These are phyloP conservation scores for Leptographium flavum DNA, from an alignment of 2,329 filamentous ascomycete species.

Conservation along the genomic window DNA sequence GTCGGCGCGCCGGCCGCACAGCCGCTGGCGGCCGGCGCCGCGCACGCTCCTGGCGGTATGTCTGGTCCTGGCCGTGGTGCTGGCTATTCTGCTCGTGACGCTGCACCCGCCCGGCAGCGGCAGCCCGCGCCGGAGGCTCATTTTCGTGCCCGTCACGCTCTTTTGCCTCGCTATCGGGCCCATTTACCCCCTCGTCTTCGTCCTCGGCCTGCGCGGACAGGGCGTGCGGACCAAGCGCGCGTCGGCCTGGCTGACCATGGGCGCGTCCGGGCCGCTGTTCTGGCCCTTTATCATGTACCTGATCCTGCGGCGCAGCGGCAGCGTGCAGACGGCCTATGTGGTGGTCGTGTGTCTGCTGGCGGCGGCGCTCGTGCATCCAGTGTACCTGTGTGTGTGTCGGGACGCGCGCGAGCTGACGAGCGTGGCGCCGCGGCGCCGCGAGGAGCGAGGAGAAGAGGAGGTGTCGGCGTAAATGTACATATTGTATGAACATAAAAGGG, in stretches of 20 bases:
- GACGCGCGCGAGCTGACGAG: constrained; percentile 26
- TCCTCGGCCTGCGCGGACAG: constrained; percentile 64
- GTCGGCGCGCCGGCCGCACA: constrained; percentile 24
- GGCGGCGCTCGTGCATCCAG: constrained; percentile 30
- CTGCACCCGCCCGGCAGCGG: constrained; percentile 22
- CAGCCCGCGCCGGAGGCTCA: constrained; percentile 26
- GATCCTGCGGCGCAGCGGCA: constrained; percentile 44
- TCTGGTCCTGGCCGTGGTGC: constrained; percentile 45
- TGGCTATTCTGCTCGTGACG: constrained; percentile 31
- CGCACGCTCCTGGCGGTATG: constrained; percentile 55
- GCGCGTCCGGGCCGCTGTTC: constrained; percentile 56
- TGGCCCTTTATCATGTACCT: constrained; percentile 63
- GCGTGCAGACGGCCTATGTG: constrained; percentile 49
- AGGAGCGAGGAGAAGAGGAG: too few relatives aligned
- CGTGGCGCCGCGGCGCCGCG: too few relatives aligned
- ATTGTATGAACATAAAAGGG: too few relatives aligned
- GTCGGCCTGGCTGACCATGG: constrained; percentile 64
- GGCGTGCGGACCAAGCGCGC: constrained; percentile 70
- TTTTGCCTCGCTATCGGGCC: constrained; percentile 74
- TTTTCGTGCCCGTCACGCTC: constrained; percentile 48
- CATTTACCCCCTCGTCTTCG: constrained; percentile 70
- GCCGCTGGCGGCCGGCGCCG: constrained; percentile 44
- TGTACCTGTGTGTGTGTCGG: constrained; percentile 31
- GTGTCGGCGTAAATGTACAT: too few relatives aligned
- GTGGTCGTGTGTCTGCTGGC: constrained; percentile 42